Evolutionary conservation across 2,329 filamentous ascomycete species (phyloP).

Genomic region (Colletotrichum tropicale): DNA sequence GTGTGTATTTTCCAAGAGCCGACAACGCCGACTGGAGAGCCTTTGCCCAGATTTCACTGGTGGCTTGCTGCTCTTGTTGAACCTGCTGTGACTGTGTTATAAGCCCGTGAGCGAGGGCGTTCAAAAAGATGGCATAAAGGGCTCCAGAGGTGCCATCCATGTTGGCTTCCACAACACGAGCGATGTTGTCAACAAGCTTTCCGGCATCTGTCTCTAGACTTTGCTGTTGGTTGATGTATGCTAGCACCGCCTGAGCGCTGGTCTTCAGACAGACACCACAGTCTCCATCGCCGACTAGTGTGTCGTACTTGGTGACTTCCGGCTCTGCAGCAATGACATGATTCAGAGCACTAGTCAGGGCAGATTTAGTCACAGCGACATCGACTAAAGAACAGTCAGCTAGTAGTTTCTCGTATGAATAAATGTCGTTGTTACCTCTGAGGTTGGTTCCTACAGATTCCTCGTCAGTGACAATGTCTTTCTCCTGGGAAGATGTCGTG

Average conservation of each 20-base stretch:
- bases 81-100: background rate
- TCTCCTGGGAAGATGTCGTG: background rate
- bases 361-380: background rate
- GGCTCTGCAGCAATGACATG: constrained; percentile 43
- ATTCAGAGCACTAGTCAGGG: background rate
- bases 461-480: background rate
- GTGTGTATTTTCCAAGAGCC: constrained; percentile 53
- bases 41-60: background rate
- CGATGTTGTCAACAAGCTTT: constrained; percentile 24
- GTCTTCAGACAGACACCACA: constrained; percentile 42
- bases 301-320: constrained; percentile 32
- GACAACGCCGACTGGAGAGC: background rate
- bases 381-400: background rate
- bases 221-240: constrained; percentile 46
- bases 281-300: constrained; percentile 34
- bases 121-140: constrained; percentile 77
- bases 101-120: constrained; percentile 63
- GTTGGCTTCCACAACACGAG: constrained; percentile 66
- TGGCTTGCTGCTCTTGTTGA: background rate
- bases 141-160: constrained; percentile 80
- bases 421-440: background rate
- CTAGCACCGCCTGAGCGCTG: constrained; percentile 58
- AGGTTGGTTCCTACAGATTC: background rate
- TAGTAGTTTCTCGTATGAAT: background rate
- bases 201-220: background rate